Base-by-base conservation (phyloP, 306 rosid genomes). In the Prunus davidiana region DNA sequence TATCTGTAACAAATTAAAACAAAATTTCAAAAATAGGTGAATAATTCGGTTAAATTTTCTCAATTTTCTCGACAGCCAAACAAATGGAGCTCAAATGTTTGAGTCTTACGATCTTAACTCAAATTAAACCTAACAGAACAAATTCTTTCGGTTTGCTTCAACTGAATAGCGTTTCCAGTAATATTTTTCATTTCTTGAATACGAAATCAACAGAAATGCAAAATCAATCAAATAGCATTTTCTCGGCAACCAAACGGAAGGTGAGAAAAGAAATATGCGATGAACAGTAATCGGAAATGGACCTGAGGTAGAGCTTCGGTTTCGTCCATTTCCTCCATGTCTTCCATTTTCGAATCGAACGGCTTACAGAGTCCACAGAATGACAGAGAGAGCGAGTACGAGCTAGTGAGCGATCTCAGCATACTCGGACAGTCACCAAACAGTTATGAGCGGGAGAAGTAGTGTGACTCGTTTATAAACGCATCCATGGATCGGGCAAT, bases 241-340 rank as follows among this genome's bases (percentile, higher is more conserved):
- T 72, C 73, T 72, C 54, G 67, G 85, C 27, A 75, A 58, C 71
- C 74, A 80, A 83, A 71, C 76, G 49, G 56, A 50, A 60, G 13
- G 52, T 50, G 27, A 64, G 74, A 70, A 69, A 41, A 49, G 13
- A 70, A 49, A 70, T 80, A 20, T 56, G 67, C 67, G 19, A 51
- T 55, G 50, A 70, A 64, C 49, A 64, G 56, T 20, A 71, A 57
- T 64, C 71, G 60, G 28, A 73, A 51, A 72, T 27, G 19, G 78
- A 91, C 98, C 97, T 92, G 92, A 83, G 98, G 88, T 69, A 76
- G 88, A 13, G 93, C 88, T 77, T 94, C 97, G 64, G 87, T 83
- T 83, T 90, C 98, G 73, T 89, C 96, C 86, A 88, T 85, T 77
- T 89, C 97, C 85, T 94, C 97, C 91, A 38, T 7, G 43, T 38